Base-by-base conservation (phyloP, 2,329 filamentous ascomycete genomes). In the Aspergillus sp. region DNA sequence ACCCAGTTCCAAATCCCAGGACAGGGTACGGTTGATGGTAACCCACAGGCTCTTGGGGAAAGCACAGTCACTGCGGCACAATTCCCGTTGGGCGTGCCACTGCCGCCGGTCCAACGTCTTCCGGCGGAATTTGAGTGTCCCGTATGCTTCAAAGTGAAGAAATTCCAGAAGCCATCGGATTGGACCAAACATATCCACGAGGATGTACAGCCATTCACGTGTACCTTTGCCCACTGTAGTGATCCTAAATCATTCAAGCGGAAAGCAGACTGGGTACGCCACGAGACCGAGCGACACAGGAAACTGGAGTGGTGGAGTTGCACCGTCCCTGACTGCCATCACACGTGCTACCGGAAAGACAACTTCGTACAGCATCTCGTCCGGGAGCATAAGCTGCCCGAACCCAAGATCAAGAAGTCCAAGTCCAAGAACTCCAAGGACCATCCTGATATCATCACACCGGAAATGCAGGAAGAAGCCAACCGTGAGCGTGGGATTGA, bases 181-280 rank as follows among this genome's bases (percentile, higher is more conserved):
- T 96, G 90, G 90, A 95, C 90, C 1, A 95, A 96, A 64, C 90
- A 96, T 59, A 88, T 96, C 1, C 88, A 95, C 56, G 90, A 95
- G 66, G 90, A 96, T 61, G 82, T 95, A 1, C 87, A 93, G 61
- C 90, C 90, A 0, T 95, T 95, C 55, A 94, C 88, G 3, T 96
- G 90, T 67, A 95, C 90, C 0, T 95, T 91, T 71, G 82, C 86
- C 2, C 77, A 81, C 40, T 95, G 90, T 61, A 78, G 79, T 7
- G 89, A 95, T 38, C 83, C 87, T 12, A 95, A 94, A 66, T 90
- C 88, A 31, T 96, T 95, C 74, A 95, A 95, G 68, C 81, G 90
- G 38, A 96, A 95, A 67, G 90, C 90, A 10, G 90, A 96, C 62
- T 96, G 90, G 90, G 89, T 95, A 19, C 81, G 90, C 28, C 90